Percentiles rank a stretch among this genome's conserved stretches.
Conservation (phyloP, 192 early-diverging fungal species). For the Mortierella claussenii region DNA sequence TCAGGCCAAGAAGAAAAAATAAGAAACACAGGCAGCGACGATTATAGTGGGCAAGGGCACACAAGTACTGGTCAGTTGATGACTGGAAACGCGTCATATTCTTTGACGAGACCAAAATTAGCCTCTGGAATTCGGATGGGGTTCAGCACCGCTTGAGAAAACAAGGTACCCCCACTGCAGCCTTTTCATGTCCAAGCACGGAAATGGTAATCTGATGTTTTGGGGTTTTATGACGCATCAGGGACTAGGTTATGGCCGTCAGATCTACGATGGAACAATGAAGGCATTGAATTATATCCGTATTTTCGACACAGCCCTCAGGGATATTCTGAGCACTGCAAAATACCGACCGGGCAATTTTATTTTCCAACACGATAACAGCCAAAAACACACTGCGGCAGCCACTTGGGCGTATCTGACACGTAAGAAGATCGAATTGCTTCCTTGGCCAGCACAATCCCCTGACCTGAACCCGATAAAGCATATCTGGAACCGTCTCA, state of each 20-base stretch:
- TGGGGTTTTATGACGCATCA: slow-evolving; percentile 40
- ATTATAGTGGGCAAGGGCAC: not conserved
- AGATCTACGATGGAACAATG: slow-evolving; percentile 25
- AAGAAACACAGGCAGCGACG: not conserved
- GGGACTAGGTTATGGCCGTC: slow-evolving; percentile 15
- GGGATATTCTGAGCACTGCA: slow-evolving; percentile 6
- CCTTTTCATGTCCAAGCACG: slow-evolving; percentile 24
- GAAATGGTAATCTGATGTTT: slow-evolving; percentile 40
- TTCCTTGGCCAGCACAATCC: not conserved
- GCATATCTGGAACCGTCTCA: not conserved
- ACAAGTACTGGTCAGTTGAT: not conserved
- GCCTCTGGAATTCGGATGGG: slow-evolving; percentile 48
- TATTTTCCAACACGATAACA: slow-evolving; percentile 21
- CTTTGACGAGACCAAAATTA: slow-evolving; percentile 4
- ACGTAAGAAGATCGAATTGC: not conserved
- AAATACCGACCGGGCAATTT: not conserved
- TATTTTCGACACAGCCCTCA: slow-evolving; percentile 17
- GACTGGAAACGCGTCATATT: slow-evolving; percentile 1
- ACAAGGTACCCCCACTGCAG: not conserved
- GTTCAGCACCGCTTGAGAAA: slow-evolving; percentile 24
- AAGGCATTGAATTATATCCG: slow-evolving; percentile 9
- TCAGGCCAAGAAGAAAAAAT: not conserved
- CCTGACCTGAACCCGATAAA: not conserved
- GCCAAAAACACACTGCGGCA: too few species aligned
- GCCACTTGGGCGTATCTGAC: not conserved